Evolutionary conservation across 148 eudicot species (phyloP).

Genomic region (Bassia scoparia): DNA sequence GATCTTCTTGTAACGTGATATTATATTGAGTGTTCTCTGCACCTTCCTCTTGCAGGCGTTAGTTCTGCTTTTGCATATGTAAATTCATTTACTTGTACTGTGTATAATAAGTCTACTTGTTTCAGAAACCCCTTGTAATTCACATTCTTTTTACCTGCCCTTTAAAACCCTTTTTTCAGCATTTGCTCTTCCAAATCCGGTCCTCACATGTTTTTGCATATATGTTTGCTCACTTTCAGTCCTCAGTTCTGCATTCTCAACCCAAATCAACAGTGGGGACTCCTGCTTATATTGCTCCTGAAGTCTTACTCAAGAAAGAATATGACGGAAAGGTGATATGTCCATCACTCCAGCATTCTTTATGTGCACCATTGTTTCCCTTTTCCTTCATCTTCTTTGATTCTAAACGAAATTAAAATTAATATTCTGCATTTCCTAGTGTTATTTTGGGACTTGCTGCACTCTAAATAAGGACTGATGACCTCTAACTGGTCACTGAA

Average conservation of each 20-base stretch:
- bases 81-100: too few species aligned
- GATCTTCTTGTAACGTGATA: too few species aligned
- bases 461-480: not conserved
- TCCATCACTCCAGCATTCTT: not conserved
- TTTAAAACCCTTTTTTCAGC: not conserved
- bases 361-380: not conserved
- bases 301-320: slow-evolving; percentile 78
- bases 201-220: not conserved
- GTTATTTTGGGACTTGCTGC: not conserved
- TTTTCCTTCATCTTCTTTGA: not conserved
- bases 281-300: slow-evolving; percentile 96
- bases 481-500: not conserved
- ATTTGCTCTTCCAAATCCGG: not conserved
- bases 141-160: too few species aligned
- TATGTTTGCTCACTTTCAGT: slow-evolving; percentile 41
- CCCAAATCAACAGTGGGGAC: slow-evolving; percentile 97
- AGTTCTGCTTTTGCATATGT: not conserved
- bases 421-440: too few species aligned
- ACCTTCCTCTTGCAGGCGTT: not conserved
- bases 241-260: slow-evolving; percentile 90
- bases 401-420: too few species aligned
- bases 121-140: too few species aligned
- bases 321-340: slow-evolving; percentile 75
- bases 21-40: too few species aligned
- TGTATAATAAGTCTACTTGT: too few species aligned